phyloP scores from a whole-genome alignment of 2,329 filamentous ascomycete genomes.

The Colletotrichum godetiae region DNA sequence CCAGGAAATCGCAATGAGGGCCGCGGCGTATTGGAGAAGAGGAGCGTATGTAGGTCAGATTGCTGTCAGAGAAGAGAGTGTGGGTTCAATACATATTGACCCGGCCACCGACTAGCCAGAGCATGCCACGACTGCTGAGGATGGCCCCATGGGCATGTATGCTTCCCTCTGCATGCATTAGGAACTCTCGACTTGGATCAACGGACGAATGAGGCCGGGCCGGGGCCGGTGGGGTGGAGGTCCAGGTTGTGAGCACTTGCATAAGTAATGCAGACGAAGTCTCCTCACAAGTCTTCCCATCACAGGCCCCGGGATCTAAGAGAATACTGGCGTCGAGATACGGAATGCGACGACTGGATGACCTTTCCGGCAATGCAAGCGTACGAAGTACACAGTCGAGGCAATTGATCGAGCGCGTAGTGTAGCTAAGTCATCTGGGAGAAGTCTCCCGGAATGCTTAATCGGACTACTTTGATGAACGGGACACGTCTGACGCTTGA shows the following conservation, averaged over 20 bases:
- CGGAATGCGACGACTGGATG: neutral
- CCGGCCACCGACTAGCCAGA: conserved; percentile 43
- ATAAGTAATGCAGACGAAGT: conserved; percentile 29
- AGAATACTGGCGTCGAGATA: neutral
- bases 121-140: conserved; percentile 48
- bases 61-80: conserved; percentile 25
- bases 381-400: neutral
- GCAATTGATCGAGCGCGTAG: too few relatives aligned
- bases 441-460: neutral
- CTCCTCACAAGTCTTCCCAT: neutral
- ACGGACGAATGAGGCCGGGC: conserved; percentile 32
- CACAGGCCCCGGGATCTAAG: neutral
- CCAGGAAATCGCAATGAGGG: neutral
- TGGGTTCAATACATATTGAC: conserved; percentile 30
- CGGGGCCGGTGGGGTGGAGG: conserved; percentile 29
- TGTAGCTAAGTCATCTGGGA: neutral
- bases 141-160: conserved; percentile 34
- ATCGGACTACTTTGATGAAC: neutral
- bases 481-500: neutral
- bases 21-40: neutral
- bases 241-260: conserved; percentile 26
- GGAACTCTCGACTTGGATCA: conserved; percentile 21
- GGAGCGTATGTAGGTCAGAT: conserved; percentile 11
- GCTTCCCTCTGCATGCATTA: conserved; percentile 42
- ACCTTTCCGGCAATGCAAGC: neutral